These are phyloP conservation scores for Nitzschia sp. DNA, from an alignment of 108 stramenopile species.

Conservation along the genomic window DNA sequence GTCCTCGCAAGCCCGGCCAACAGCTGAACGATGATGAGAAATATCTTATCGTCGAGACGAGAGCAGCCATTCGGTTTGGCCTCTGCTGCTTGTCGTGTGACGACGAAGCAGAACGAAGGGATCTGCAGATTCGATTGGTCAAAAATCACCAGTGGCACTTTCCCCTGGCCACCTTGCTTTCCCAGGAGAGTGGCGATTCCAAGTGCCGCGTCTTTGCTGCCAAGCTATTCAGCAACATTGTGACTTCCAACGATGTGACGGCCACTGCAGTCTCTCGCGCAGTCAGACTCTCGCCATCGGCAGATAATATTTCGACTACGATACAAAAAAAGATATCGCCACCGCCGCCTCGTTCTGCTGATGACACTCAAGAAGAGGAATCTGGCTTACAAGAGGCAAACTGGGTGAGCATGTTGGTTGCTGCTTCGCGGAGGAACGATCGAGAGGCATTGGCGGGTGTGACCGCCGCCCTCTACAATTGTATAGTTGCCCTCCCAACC, in stretches of 20 bases:
- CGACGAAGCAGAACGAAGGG: slow-evolving; percentile 12
- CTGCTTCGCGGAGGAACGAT: slow-evolving; percentile 8
- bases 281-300: slow-evolving; percentile 51
- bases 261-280: slow-evolving; percentile 37
- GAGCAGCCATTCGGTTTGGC: slow-evolving; percentile 46
- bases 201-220: slow-evolving; percentile 59
- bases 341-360: no score
- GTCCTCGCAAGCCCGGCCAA: background rate
- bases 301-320: slow-evolving; percentile 26
- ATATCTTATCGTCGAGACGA: slow-evolving; percentile 28
- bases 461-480: slow-evolving; percentile 72
- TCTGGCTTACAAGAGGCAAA: slow-evolving; percentile 2
- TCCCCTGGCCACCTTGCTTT: slow-evolving; percentile 22
- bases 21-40: slow-evolving; percentile 13
- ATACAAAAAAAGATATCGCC: slow-evolving; percentile 25
- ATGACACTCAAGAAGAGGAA: background rate
- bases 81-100: slow-evolving; percentile 31
- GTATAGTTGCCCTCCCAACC: slow-evolving; percentile 28
- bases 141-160: slow-evolving; percentile 11
- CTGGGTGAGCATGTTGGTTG: slow-evolving; percentile 52
- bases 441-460: slow-evolving; percentile 69
- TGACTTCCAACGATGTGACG: slow-evolving; percentile 59
- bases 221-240: slow-evolving; percentile 65
- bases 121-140: slow-evolving; percentile 26
- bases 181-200: slow-evolving; percentile 26